Evolutionary conservation across 2,329 filamentous ascomycete genomes (phyloP).

Genomic region (Clarireedia paspali): DNA sequence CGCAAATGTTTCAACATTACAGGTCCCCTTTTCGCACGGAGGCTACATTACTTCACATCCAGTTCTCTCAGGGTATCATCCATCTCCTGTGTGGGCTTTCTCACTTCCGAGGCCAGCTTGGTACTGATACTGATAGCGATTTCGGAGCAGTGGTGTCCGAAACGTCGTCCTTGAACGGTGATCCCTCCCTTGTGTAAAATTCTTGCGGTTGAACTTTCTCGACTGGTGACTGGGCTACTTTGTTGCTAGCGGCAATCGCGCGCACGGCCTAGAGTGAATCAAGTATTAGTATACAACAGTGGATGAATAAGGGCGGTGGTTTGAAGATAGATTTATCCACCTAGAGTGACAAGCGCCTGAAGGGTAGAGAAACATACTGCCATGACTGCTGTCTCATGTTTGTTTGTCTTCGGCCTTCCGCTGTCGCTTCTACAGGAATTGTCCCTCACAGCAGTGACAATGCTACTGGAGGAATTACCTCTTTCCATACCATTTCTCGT

Average conservation of each 20-base stretch:
- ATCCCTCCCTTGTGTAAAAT: not conserved
- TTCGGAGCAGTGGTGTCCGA: not conserved
- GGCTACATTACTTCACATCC: too few species aligned
- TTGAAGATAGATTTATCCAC: not conserved
- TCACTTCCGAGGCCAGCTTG: too few species aligned
- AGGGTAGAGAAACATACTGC: not conserved
- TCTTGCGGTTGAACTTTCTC: not conserved
- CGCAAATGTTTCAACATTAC: too few species aligned
- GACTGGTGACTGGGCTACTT: not conserved
- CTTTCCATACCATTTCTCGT: slow-evolving; percentile 8
- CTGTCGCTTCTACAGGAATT: slow-evolving; percentile 14
- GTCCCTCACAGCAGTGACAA: slow-evolving; percentile 21
- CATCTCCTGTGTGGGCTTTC: too few species aligned
- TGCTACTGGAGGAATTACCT: slow-evolving; percentile 20
- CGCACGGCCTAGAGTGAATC: not conserved
- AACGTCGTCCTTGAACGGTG: not conserved
- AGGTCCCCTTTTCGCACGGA: too few species aligned
- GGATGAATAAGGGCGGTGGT: not conserved
- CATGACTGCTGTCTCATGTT: slow-evolving; percentile 7
- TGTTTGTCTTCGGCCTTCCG: not conserved
- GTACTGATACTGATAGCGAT: too few species aligned
- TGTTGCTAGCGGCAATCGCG: slow-evolving; percentile 4
- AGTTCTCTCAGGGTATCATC: too few species aligned
- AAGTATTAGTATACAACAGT: not conserved
- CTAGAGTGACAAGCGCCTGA: not conserved